Percentiles rank a stretch among this genome's conserved stretches.
phyloP scores from a whole-genome alignment of 495 filamentous ascomycete genomes.

The Podospora appendiculata region DNA sequence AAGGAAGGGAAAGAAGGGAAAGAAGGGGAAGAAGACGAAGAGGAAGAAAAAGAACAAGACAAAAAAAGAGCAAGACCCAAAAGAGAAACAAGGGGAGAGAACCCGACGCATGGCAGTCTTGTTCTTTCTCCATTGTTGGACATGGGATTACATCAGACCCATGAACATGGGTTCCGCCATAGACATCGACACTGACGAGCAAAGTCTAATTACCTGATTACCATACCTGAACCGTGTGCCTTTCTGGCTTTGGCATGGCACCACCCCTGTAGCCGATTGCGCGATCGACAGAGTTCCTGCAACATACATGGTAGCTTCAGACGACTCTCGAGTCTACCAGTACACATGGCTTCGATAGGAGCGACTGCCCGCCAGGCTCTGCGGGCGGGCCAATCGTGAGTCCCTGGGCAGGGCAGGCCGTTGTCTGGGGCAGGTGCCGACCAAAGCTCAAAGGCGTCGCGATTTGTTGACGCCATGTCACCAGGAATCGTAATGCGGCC shows the following conservation, averaged over 20 bases:
- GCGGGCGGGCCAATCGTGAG: neutral
- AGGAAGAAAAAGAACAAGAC: neutral
- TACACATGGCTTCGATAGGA: neutral
- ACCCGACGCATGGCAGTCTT: neutral
- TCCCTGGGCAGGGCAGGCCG: neutral
- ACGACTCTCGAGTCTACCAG: too few relatives aligned
- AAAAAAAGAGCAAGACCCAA: neutral
- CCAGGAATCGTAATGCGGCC: slow-evolving; percentile 2
- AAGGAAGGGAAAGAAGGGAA: neutral
- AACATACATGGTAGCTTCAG: neutral
- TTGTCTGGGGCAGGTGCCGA: neutral
- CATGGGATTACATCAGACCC: neutral
- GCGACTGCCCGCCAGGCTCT: neutral
- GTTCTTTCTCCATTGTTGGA: neutral
- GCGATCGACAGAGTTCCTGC: slow-evolving; percentile 18
- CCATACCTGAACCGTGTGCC: neutral
- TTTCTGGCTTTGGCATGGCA: slow-evolving; percentile 13
- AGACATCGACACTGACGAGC: neutral
- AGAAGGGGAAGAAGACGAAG: too few relatives aligned
- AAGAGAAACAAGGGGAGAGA: too few relatives aligned
- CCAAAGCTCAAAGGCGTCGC: slow-evolving; percentile 7
- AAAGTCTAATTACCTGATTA: neutral
- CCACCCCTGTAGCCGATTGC: slow-evolving; percentile 25
- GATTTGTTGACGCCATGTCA: slow-evolving; percentile 18
- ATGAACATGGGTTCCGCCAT: neutral